These are phyloP conservation scores for Metarhizium rileyi DNA, from an alignment of 2,329 filamentous ascomycete genomes.

Conservation along the genomic window DNA sequence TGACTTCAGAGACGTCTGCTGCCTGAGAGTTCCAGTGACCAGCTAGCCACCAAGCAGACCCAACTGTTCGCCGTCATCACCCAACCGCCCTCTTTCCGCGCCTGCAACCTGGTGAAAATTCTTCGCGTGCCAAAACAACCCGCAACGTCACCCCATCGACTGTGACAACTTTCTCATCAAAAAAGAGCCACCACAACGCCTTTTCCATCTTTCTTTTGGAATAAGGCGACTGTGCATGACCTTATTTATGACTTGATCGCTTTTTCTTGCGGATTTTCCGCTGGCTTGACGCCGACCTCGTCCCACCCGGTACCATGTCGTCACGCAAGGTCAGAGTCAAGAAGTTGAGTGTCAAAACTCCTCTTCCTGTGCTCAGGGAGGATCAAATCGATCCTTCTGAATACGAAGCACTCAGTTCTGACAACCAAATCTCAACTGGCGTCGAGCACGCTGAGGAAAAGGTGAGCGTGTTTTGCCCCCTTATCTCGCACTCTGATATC, in stretches of 20 bases:
- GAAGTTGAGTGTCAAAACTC: conserved; percentile 88
- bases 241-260: conserved; percentile 51
- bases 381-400: conserved; percentile 78
- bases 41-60: background rate
- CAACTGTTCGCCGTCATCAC: conserved; percentile 5
- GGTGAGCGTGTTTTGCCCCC: conserved; percentile 51
- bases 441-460: conserved; percentile 97
- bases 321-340: conserved; percentile 68
- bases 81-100: conserved; percentile 13
- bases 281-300: conserved; percentile 31
- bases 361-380: conserved; percentile 78
- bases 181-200: conserved; percentile 38
- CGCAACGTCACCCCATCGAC: conserved; percentile 46
- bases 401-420: conserved; percentile 77
- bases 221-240: conserved; percentile 45
- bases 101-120: conserved; percentile 39
- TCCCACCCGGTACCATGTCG: conserved; percentile 42
- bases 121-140: conserved; percentile 43
- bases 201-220: conserved; percentile 39
- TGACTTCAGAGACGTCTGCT: no score
- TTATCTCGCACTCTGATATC: conserved; percentile 27
- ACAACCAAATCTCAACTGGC: conserved; percentile 85
- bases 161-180: conserved; percentile 41
- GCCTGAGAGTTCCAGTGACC: no score
- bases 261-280: conserved; percentile 55